Base-by-base conservation (phyloP, 129 eudicot genomes). In the Escallonia herrerae region DNA sequence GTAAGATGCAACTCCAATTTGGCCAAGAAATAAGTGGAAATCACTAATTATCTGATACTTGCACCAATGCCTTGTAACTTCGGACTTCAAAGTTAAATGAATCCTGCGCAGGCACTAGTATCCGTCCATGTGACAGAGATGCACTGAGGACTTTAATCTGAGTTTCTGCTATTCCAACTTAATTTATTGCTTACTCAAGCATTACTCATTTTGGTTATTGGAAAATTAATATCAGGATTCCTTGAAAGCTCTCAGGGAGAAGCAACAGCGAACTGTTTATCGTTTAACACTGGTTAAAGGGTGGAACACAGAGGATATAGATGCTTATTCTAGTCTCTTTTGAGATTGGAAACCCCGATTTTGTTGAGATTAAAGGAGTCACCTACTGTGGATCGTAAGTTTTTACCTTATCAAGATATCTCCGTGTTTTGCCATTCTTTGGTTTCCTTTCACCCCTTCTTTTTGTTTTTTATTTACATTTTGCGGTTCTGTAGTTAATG, bases 341-440 rank as follows among this genome's bases (percentile, higher is more conserved):
- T 58, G 73, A 75, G 56, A 62, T 89, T 62, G 99, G 97, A 41
- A 79, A 76, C 75, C 99, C 99, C 11, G 97, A 94, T 79, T 94
- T 94, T 71, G 77, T 94, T 71, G 99, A 94, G 79, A 94, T 94
- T 43, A 89, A 94, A 94, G 99, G 99, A 52, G 99, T 94, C 38
- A 94, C 99, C 11, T 94, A 94, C 69, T 94, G 99, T 84, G 99
- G 99, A 80, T 75, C 99, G 99, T 89, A 75, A 79, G 97, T 78
- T 54, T 55, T 59, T n/a, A 0, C n/a, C 55, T 47, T 51, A 5
- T 58, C 59, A 37, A 13, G 4, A 3, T 41, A 4, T 60, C 67
- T 22, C 33, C 33, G 33, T 22, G 33, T 22, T 22, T 22, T 22
- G 11, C 49, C 37, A 2, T 47, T 22, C 8, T 63, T 0, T 4